phyloP scores from a whole-genome alignment of 1,139 yeast genomes.

The Candida tetrigidarum region DNA sequence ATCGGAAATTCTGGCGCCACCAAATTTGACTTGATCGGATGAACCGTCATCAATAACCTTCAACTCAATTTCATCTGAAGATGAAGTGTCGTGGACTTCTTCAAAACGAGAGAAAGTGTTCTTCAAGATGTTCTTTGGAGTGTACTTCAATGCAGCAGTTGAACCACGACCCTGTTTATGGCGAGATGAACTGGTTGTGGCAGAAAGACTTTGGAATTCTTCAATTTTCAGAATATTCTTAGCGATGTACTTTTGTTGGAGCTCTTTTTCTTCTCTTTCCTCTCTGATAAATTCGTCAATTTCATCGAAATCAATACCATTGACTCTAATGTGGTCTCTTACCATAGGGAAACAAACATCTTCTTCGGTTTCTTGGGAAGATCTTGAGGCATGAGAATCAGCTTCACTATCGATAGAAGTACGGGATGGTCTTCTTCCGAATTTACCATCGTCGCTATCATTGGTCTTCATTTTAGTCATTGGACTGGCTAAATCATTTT shows the following conservation, averaged over 20 bases:
- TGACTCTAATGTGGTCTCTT: slow-evolving; percentile 67
- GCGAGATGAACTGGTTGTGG: slow-evolving; percentile 20
- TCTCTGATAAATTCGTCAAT: slow-evolving; percentile 74
- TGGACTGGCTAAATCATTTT: slow-evolving; percentile 35
- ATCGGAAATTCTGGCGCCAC: slow-evolving; percentile 17
- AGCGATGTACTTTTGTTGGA: slow-evolving; percentile 36
- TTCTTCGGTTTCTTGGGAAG: slow-evolving; percentile 88
- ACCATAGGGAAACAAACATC: slow-evolving; percentile 98
- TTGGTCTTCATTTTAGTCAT: slow-evolving; percentile 37
- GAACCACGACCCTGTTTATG: slow-evolving; percentile 9
- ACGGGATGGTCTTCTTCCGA: slow-evolving; percentile 35
- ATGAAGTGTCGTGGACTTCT: slow-evolving; percentile 14
- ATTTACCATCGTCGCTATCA: slow-evolving; percentile 28
- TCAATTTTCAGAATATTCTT: slow-evolving; percentile 20
- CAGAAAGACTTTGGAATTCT: slow-evolving; percentile 8
- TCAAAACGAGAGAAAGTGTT: slow-evolving; percentile 15
- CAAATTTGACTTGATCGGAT: slow-evolving; percentile 29
- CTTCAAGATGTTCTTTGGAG: slow-evolving; percentile 48
- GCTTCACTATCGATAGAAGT: slow-evolving; percentile 61
- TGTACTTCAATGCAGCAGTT: slow-evolving; percentile 64
- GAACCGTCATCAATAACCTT: slow-evolving; percentile 21
- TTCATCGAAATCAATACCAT: slow-evolving; percentile 80
- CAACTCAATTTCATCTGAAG: slow-evolving; percentile 15
- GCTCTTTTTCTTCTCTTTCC: slow-evolving; percentile 36
- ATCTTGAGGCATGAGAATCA: slow-evolving; percentile 72